Evolutionary conservation across 140 eudicot genomes (phyloP), one percentile per base, ranked within the genome.

Genomic region (Bidens hawaiensis): DNA sequence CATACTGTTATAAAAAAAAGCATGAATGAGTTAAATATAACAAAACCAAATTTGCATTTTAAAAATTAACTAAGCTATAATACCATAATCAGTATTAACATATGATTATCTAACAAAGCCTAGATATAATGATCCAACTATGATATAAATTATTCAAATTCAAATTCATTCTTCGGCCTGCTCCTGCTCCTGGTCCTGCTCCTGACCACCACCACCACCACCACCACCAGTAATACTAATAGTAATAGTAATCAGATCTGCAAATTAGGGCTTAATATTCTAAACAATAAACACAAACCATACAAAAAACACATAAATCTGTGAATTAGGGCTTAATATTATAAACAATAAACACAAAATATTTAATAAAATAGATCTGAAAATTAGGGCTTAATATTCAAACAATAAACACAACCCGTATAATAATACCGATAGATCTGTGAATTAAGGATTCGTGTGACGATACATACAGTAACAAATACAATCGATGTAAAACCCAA

Each of bases 1-100:
- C 84, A 67, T 74, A 40, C 99, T 93, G 70, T 19, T 60, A 71
- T 9, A 34, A 15, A 31, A 23, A 78, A 43, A 15, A 24, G 0
- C 15, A 9, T 62, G 17, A 26, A 54, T 28, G 4, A 52, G 1
- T 24, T 25, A 12, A 62, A 38, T 15, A 38, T 41, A 2, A 43
- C 13, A 2, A 15, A 2, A 57, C 24, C 25, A 54, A 46, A 22
- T 45, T 14, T 22, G 30, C 30, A 36, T 8, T n/a, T n/a, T n/a
- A n/a, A 0, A 36, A 34, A 13, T 3, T 7, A 30, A 1, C 36
- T 0, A 30, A 30, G 36, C 5, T 30, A 30, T 30, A 30, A 30
- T 34, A 13, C 41, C 8, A 34, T 9, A 9, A 34, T 34, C 42
- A 34, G 13, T 34, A 7, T 38, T 3, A 1, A 10, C 15, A 38